Base-by-base conservation (phyloP, 2,329 filamentous ascomycete genomes). In the Cercospora janseana region DNA sequence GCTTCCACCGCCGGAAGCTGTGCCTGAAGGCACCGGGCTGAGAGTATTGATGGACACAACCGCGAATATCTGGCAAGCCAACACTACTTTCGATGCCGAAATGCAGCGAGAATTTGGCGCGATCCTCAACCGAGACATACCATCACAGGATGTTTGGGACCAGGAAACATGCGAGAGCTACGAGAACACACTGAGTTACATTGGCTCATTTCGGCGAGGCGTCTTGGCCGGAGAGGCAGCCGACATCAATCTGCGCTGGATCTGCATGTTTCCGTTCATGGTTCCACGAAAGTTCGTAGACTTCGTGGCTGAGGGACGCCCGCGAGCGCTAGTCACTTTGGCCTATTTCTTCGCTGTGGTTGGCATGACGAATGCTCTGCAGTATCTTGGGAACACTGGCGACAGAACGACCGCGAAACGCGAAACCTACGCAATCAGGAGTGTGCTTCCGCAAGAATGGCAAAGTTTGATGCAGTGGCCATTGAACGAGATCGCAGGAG, bases 291-390 rank as follows among this genome's bases (percentile, higher is more conserved):
- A 53, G 18, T 68, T 67, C 15, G 57, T 64, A 15, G 59, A 63
- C n/a, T 58, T 68, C 18, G 53, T 68, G 23, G 48, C 55, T n/a
- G 62, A 68, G 35, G 52, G 55, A 16, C 52, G 62, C 23, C 67
- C 66, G 10, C 61, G 66, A 13, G 66, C 67, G 7, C 51, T 69
- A n/a, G 62, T 67, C 2, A 64, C 65, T 1, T 45, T 70, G 32
- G 66, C 64, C 4, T 64, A 68, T 49, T 63, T 65, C 50, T 70
- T 69, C 44, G 63, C 63, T 3, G 57, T 67, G 8, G 54, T 63
- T 16, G 62, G 55, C n/a, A 58, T 58, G 4, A 59, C 62, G 4
- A 57, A 62, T 20, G 58, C 56, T 20, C 51, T 63, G 16, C 63
- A 64, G 53, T 67, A 63, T 54, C 53, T 64, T 26, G 61, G 63